Evolutionary conservation across 371 early-diverging fungal species (phyloP).

Genomic region (Mucor sp.): DNA sequence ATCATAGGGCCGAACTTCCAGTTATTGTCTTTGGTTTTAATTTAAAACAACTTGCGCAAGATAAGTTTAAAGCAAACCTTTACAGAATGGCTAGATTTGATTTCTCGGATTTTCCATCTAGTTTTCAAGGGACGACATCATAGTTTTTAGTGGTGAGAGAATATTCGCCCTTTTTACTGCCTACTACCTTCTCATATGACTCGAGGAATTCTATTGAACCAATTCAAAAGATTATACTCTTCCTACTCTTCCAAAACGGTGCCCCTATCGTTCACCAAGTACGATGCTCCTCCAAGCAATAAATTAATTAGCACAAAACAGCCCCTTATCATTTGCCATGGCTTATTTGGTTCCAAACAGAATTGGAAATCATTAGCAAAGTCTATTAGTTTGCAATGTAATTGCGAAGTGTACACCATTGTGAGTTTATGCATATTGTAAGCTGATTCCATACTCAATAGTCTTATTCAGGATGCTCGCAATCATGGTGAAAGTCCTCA

Average conservation of each 20-base stretch:
- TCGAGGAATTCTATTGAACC: neutral
- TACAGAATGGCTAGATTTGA: neutral
- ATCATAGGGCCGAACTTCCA: too few species aligned
- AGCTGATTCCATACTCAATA: neutral
- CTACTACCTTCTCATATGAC: neutral
- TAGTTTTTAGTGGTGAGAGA: too few species aligned
- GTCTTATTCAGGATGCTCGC: conserved; percentile 69
- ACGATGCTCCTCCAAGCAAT: neutral
- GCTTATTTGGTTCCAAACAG: conserved; percentile 93
- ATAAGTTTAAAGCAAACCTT: neutral
- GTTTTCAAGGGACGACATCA: neutral
- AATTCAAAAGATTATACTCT: neutral
- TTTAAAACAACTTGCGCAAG: too few species aligned
- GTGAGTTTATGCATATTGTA: conserved; percentile 22
- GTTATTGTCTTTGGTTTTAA: too few species aligned
- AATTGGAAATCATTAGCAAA: conserved; percentile 90
- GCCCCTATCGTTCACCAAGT: conserved; percentile 28
- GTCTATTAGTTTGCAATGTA: conserved; percentile 61
- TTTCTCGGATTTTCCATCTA: neutral
- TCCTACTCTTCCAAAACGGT: conserved; percentile 12
- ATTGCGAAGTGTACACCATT: conserved; percentile 65
- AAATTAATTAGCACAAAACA: neutral
- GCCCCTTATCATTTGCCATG: conserved; percentile 79
- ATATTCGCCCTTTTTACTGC: neutral
- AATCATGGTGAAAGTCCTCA: conserved; percentile 96